Evolutionary conservation across 2,329 filamentous ascomycete species (phyloP).

Genomic region (Diaporthe destruens): DNA sequence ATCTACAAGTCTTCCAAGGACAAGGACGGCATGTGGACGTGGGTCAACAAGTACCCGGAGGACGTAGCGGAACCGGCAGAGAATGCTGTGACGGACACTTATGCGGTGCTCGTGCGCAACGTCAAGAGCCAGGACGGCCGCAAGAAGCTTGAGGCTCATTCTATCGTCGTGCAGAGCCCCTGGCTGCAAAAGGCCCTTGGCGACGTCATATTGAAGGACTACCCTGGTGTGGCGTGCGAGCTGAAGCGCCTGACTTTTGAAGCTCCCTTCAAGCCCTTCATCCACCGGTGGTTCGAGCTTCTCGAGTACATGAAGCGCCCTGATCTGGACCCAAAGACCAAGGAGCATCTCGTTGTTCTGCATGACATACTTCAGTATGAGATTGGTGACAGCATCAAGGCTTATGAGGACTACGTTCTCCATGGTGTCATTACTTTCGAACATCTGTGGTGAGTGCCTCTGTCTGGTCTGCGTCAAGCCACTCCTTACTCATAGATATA

Average conservation of each 20-base stretch:
- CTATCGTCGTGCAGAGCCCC: slow-evolving; percentile 74
- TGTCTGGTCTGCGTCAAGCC: neutral
- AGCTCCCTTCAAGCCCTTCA: slow-evolving; percentile 72
- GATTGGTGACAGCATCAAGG: slow-evolving; percentile 62
- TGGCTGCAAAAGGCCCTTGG: slow-evolving; percentile 68
- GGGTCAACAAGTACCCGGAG: slow-evolving; percentile 68
- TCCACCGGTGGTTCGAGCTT: slow-evolving; percentile 73
- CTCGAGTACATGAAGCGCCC: slow-evolving; percentile 55
- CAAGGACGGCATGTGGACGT: slow-evolving; percentile 62
- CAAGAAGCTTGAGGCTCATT: slow-evolving; percentile 71
- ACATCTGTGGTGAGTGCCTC: slow-evolving; percentile 57
- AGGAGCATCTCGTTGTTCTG: slow-evolving; percentile 61
- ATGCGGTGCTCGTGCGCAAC: slow-evolving; percentile 71
- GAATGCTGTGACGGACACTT: slow-evolving; percentile 71
- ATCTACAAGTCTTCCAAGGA: slow-evolving; percentile 60
- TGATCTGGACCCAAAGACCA: slow-evolving; percentile 57
- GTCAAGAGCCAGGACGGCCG: slow-evolving; percentile 68
- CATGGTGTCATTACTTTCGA: slow-evolving; percentile 67
- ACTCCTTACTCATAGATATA: neutral
- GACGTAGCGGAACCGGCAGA: slow-evolving; percentile 69
- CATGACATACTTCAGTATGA: slow-evolving; percentile 62
- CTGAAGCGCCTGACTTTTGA: slow-evolving; percentile 72
- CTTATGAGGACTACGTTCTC: slow-evolving; percentile 63
- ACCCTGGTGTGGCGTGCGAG: slow-evolving; percentile 70
- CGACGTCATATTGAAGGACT: slow-evolving; percentile 64